Evolutionary conservation across 1,284 basidiomycete genomes (phyloP).

Genomic region (Tilletia indica): DNA sequence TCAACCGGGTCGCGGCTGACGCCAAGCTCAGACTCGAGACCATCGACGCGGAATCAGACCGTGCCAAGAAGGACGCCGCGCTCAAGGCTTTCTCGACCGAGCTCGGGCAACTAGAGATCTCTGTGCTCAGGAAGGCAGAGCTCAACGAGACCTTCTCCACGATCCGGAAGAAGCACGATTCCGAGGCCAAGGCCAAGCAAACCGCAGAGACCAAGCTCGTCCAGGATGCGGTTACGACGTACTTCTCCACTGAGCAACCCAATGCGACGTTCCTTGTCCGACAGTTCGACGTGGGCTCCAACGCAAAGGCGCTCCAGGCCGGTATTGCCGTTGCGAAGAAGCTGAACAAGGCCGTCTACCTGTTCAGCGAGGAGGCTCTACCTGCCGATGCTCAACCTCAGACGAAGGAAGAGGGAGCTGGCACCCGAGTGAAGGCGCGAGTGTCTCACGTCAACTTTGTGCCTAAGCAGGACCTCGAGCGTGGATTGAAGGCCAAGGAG

Average conservation of each 20-base stretch:
- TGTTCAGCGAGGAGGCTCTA: conserved; percentile 72
- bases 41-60: conserved; percentile 69
- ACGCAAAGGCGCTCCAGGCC: conserved; percentile 66
- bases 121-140: conserved; percentile 75
- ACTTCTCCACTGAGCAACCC: conserved; percentile 75
- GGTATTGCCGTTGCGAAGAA: conserved; percentile 75
- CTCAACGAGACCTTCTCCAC: conserved; percentile 72
- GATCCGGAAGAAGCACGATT: conserved; percentile 79
- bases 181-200: conserved; percentile 78
- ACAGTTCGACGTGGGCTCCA: conserved; percentile 61
- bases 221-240: conserved; percentile 68
- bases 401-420: conserved; percentile 52
- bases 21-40: conserved; percentile 68
- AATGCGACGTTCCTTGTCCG: conserved; percentile 70
- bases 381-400: conserved; percentile 24
- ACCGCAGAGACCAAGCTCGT: conserved; percentile 77
- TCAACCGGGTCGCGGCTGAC: conserved; percentile 69
- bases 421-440: conserved; percentile 61
- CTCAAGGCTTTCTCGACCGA: conserved; percentile 83
- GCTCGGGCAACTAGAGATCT: conserved; percentile 85
- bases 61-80: conserved; percentile 73
- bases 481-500: conserved; percentile 47
- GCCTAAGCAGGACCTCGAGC: conserved; percentile 58
- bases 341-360: conserved; percentile 78
- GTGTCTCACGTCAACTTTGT: conserved; percentile 86